Conservation (phyloP, 2,329 filamentous ascomycete species). For the Biscogniauxia marginata region DNA sequence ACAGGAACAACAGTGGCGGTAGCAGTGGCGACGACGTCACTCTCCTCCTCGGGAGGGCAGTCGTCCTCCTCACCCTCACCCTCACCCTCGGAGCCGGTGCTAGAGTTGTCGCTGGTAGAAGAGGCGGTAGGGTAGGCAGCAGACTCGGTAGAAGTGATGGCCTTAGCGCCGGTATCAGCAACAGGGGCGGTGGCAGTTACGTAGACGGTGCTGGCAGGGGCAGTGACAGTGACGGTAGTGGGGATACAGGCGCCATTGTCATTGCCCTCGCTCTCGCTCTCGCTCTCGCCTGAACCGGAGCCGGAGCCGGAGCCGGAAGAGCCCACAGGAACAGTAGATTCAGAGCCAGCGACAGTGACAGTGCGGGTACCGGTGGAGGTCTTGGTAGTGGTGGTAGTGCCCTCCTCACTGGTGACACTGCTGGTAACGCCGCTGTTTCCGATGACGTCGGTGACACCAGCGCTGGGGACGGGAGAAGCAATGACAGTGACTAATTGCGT, state of each 20-base stretch:
- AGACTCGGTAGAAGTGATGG: conserved; percentile 8
- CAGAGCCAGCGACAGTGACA: conserved; percentile 25
- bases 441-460: conserved; percentile 7
- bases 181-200: conserved; percentile 30
- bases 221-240: conserved; percentile 29
- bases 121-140: conserved; percentile 1
- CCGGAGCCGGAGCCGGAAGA: conserved; percentile 14
- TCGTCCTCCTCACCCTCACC: conserved; percentile 12
- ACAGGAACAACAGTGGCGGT: conserved; percentile 32
- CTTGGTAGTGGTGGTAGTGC: conserved; percentile 31
- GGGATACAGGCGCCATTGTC: no score
- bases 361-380: conserved; percentile 33
- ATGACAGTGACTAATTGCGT: conserved; percentile 30
- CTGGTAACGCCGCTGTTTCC: conserved; percentile 4
- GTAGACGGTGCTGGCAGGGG: conserved; percentile 30
- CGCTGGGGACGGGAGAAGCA: conserved; percentile 16
- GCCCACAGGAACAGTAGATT: conserved; percentile 11
- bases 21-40: conserved; percentile 37
- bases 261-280: no score
- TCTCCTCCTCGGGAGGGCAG: conserved; percentile 24
- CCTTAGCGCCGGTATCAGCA: conserved; percentile 12
- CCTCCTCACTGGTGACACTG: conserved; percentile 13
- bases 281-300: conserved; percentile 13
- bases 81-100: conserved; percentile 15
- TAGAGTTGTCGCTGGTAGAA: conserved; percentile 12